phyloP scores from a whole-genome alignment of 148 eudicot genomes.

The Fallopia convolvulus region DNA sequence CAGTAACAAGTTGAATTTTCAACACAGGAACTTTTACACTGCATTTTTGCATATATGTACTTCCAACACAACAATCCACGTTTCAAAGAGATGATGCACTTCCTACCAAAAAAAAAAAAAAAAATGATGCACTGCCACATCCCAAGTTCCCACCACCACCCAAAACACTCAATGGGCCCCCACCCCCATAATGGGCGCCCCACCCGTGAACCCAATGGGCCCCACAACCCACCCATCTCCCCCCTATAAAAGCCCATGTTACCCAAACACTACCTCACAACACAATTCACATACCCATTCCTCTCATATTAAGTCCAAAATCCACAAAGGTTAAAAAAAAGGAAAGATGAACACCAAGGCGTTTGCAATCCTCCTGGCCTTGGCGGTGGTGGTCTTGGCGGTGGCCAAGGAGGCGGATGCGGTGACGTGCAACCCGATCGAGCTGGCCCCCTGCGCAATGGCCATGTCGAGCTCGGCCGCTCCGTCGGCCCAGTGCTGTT shows the following conservation, averaged over 20 bases:
- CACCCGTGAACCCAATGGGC: constrained; percentile 1
- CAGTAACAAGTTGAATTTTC: neutral
- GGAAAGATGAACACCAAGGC: neutral
- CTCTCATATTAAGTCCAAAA: neutral
- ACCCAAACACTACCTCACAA: neutral
- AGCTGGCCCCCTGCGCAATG: neutral
- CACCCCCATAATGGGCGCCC: neutral
- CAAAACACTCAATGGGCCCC: neutral
- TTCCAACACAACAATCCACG: neutral
- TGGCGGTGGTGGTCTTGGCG: neutral
- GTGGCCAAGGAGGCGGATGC: neutral
- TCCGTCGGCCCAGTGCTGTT: neutral
- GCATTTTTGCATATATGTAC: neutral
- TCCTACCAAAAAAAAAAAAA: too few species aligned
- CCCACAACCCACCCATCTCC: neutral
- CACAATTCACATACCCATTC: neutral
- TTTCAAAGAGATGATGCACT: neutral
- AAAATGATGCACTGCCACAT: neutral
- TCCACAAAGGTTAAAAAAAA: neutral
- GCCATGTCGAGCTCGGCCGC: neutral
- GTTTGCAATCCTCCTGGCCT: neutral
- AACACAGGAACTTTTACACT: neutral
- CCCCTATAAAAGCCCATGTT: neutral
- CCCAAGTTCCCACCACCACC: neutral
- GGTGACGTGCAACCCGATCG: constrained; percentile 2